phyloP scores from a whole-genome alignment of 2,329 filamentous ascomycete species.

The Scytalidium sp. region DNA sequence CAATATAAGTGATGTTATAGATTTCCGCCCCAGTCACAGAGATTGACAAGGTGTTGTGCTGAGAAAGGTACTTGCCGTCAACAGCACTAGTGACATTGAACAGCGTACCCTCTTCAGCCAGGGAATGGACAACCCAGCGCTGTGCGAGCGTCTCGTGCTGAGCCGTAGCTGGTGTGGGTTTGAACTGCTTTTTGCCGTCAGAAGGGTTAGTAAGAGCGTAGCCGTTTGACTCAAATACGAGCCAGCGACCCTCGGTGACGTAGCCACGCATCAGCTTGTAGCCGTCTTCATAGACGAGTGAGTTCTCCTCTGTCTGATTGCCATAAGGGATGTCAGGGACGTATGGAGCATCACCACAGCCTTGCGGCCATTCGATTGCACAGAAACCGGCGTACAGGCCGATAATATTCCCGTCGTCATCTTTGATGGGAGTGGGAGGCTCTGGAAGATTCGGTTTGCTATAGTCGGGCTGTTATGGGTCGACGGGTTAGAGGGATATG shows the following conservation, averaged over 20 bases:
- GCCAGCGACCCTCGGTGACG: conserved; percentile 51
- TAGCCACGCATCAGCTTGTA: conserved; percentile 48
- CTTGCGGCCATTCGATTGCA: conserved; percentile 32
- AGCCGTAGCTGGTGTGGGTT: conserved; percentile 20
- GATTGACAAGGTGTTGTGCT: conserved; percentile 14
- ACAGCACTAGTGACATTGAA: conserved; percentile 37
- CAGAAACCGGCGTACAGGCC: conserved; percentile 9
- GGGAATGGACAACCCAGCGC: conserved; percentile 46
- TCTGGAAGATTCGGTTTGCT: conserved; percentile 42
- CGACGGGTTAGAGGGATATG: neutral
- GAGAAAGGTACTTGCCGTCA: conserved; percentile 33
- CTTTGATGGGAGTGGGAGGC: conserved; percentile 37
- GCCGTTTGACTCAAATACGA: conserved; percentile 44
- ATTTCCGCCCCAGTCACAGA: conserved; percentile 18
- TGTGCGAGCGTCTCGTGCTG: conserved; percentile 40
- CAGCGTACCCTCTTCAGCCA: conserved; percentile 11
- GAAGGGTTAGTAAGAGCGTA: conserved; percentile 35
- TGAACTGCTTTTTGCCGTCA: conserved; percentile 15
- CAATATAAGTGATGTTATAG: conserved; percentile 21
- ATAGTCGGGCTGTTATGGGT: conserved; percentile 35
- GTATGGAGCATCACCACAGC: conserved; percentile 25
- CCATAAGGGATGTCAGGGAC: conserved; percentile 42
- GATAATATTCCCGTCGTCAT: conserved; percentile 31
- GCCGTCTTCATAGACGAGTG: conserved; percentile 43
- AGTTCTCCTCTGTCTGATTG: conserved; percentile 30